A percentile compares a stretch with the other conserved stretches of the same genome.
phyloP scores from a whole-genome alignment of 1,139 yeast genomes.

The Meyerozyma athensensis region DNA sequence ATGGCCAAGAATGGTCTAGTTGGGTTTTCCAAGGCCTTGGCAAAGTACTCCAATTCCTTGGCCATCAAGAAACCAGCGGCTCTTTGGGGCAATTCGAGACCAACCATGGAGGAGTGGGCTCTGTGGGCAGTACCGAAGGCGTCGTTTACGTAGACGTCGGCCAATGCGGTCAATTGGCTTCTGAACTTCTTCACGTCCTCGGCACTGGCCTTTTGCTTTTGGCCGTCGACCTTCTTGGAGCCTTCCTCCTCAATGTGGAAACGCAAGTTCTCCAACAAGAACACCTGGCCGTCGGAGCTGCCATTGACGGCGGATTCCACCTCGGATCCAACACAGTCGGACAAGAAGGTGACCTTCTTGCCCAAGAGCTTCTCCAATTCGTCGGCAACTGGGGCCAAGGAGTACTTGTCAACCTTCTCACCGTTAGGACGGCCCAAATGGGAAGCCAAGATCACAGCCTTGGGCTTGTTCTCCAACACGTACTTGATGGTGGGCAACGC shows the following conservation, averaged over 20 bases:
- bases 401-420: constrained; percentile 73
- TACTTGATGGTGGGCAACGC: constrained; percentile 95
- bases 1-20: constrained; percentile 95
- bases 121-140: constrained; percentile 99
- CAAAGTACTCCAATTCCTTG: constrained; percentile 92
- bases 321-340: constrained; percentile 84
- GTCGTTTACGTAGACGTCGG: constrained; percentile 94
- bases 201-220: constrained; percentile 83
- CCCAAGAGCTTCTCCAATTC: constrained; percentile 75
- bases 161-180: constrained; percentile 77
- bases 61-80: constrained; percentile 97
- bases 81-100: constrained; percentile 85
- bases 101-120: constrained; percentile 98
- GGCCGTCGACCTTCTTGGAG: constrained; percentile 75
- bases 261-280: constrained; percentile 91
- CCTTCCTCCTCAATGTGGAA: constrained; percentile 98
- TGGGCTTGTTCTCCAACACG: constrained; percentile 84
- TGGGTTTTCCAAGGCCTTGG: constrained; percentile 96
- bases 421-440: constrained; percentile 99
- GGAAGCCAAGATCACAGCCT: constrained; percentile 85
- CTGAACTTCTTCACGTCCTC: constrained; percentile 84
- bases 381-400: constrained; percentile 84
- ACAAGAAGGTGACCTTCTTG: constrained; percentile 66
- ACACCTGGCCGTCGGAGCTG: constrained; percentile 66
- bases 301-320: constrained; percentile 72